phyloP scores from a whole-genome alignment of 2,329 filamentous ascomycete species.

The Graphilbum fragrans region DNA sequence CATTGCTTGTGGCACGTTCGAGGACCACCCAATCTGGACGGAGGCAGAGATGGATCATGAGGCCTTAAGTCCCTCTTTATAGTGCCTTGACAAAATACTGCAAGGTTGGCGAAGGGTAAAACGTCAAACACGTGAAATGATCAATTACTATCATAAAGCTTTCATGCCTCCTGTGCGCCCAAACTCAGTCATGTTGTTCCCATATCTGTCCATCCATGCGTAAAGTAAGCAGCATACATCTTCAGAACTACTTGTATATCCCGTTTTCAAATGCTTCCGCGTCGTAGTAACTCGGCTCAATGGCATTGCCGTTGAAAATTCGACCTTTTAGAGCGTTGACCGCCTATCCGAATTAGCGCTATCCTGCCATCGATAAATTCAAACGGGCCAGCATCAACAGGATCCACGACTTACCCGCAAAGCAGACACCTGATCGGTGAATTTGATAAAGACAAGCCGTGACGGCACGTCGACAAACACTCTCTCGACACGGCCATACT shows the following conservation, averaged over 20 bases:
- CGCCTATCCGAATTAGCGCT: conserved; percentile 43
- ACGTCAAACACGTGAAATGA: no score
- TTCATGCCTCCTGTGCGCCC: no score
- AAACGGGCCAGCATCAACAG: not conserved
- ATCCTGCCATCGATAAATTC: not conserved
- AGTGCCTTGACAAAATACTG: no score
- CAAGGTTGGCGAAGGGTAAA: no score
- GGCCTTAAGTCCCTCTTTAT: no score
- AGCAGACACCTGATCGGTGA: conserved; percentile 74
- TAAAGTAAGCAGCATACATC: no score
- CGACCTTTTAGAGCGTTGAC: conserved; percentile 83
- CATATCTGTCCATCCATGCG: no score
- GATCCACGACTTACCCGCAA: conserved; percentile 51
- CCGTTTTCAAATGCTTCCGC: conserved; percentile 69
- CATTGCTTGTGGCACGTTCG: no score
- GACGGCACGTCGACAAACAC: conserved; percentile 58
- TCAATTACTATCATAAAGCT: no score
- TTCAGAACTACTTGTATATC: conserved; percentile 9
- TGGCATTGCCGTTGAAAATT: conserved; percentile 77
- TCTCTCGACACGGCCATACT: conserved; percentile 76
- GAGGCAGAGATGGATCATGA: no score
- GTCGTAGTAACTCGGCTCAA: conserved; percentile 74
- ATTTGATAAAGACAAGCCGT: conserved; percentile 79
- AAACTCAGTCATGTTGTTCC: no score
- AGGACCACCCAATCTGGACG: no score